A percentile compares a stretch with the other conserved stretches of the same genome.
phyloP scores from a whole-genome alignment of 2,329 filamentous ascomycete species.

The Colletotrichum plurivorum region DNA sequence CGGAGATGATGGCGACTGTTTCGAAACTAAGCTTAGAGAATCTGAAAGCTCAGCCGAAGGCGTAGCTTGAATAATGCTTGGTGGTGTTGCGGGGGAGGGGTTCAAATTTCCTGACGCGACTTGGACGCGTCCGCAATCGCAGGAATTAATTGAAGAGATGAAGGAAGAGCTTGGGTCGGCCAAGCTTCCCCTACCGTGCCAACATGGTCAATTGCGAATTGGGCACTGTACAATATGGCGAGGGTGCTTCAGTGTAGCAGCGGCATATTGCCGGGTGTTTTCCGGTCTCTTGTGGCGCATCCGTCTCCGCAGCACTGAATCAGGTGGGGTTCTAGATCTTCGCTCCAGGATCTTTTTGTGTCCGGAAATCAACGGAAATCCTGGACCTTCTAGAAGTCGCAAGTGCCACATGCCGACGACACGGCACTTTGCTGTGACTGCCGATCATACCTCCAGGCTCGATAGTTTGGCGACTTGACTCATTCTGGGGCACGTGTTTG shows the following conservation, averaged over 20 bases:
- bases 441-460: constrained; percentile 23
- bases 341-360: constrained; percentile 19
- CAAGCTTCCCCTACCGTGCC: background rate
- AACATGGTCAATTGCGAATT: no score
- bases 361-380: constrained; percentile 7
- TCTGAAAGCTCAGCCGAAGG: no score
- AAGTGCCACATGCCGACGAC: constrained; percentile 17
- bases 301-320: no score
- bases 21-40: background rate
- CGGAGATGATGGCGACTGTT: background rate
- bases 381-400: background rate
- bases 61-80: background rate
- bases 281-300: background rate
- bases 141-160: constrained; percentile 3
- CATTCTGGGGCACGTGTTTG: background rate
- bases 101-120: constrained; percentile 4
- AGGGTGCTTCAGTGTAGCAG: background rate
- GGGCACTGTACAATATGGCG: no score
- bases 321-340: constrained; percentile 18
- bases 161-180: background rate
- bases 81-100: constrained; percentile 3
- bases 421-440: constrained; percentile 32
- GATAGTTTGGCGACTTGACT: background rate
- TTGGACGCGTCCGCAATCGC: constrained; percentile 1
- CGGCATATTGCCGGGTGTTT: constrained; percentile 4